These are phyloP conservation scores for Cicer arietinum DNA, from an alignment of 306 rosid genomes.

Conservation along the genomic window DNA sequence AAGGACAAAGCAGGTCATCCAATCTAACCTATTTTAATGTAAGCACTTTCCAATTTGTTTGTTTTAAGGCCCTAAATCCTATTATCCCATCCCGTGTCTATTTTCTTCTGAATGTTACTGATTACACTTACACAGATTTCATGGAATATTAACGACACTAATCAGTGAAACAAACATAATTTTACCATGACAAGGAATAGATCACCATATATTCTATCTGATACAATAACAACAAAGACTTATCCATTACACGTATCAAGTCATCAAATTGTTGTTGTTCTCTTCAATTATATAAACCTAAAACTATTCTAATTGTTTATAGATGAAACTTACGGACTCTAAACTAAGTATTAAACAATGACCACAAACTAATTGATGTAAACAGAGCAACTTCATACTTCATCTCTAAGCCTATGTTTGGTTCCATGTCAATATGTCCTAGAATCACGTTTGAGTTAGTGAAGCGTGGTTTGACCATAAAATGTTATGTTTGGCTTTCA, in stretches of 20 bases:
- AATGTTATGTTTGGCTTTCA: no score
- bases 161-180: conserved; percentile 7
- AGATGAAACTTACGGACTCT: conserved; percentile 27
- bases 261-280: neutral
- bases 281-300: conserved; percentile 15
- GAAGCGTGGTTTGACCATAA: no score
- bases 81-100: conserved; percentile 3
- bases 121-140: conserved; percentile 28
- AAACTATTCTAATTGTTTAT: conserved; percentile 20
- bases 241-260: conserved; percentile 5
- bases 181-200: neutral
- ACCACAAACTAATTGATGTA: conserved; percentile 31
- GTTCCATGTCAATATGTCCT: no score
- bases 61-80: conserved; percentile 18
- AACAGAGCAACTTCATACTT: conserved; percentile 35
- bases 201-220: conserved; percentile 15
- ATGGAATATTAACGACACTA: conserved; percentile 4
- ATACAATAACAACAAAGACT: conserved; percentile 12
- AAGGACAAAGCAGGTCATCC: conserved; percentile 22
- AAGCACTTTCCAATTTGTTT: conserved; percentile 15
- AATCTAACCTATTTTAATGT: neutral
- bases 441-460: no score
- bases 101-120: conserved; percentile 10
- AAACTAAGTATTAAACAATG: conserved; percentile 8
- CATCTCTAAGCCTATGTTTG: neutral